A percentile compares a stretch with the other conserved stretches of the same genome.
These are phyloP conservation scores for Cyclotella baltica DNA, from an alignment of 108 stramenopile genomes.

Conservation along the genomic window DNA sequence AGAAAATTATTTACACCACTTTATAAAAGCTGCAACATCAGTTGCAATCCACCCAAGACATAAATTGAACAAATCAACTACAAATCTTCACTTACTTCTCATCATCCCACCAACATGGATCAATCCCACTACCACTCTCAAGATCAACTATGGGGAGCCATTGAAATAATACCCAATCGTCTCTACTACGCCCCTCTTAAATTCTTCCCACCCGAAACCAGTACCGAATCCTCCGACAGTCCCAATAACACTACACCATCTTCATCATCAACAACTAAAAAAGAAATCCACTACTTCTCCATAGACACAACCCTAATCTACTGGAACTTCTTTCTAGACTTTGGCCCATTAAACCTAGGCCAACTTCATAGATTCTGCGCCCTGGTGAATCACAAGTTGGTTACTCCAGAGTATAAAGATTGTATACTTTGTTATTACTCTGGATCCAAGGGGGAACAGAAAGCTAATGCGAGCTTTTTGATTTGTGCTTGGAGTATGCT, in stretches of 20 bases:
- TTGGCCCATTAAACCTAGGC: conserved; percentile 98
- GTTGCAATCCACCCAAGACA: too few relatives aligned
- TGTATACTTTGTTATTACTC: conserved; percentile 86
- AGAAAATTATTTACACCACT: too few relatives aligned
- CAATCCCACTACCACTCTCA: conserved; percentile 36
- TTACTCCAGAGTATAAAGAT: conserved; percentile 43
- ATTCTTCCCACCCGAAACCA: conserved; percentile 35
- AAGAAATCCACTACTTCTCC: conserved; percentile 77
- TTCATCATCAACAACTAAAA: background rate
- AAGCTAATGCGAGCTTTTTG: conserved; percentile 93
- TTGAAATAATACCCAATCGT: conserved; percentile 52
- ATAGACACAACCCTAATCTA: conserved; percentile 95
- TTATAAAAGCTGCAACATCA: too few relatives aligned
- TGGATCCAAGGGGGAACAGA: conserved; percentile 68
- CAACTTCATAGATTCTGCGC: conserved; percentile 95
- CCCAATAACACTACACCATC: background rate
- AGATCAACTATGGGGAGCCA: conserved; percentile 39
- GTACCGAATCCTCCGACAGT: conserved; percentile 8
- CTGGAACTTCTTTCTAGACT: conserved; percentile 99
- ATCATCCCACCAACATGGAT: background rate
- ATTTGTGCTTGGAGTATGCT: conserved; percentile 93
- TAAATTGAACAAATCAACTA: too few relatives aligned
- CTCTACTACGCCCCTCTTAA: conserved; percentile 55
- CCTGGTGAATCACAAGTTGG: conserved; percentile 78
- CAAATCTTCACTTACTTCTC: background rate